Evolutionary conservation across 495 filamentous ascomycete genomes (phyloP), one percentile per base, ranked within the genome.

Genomic region (Achaetomiella virescens): DNA sequence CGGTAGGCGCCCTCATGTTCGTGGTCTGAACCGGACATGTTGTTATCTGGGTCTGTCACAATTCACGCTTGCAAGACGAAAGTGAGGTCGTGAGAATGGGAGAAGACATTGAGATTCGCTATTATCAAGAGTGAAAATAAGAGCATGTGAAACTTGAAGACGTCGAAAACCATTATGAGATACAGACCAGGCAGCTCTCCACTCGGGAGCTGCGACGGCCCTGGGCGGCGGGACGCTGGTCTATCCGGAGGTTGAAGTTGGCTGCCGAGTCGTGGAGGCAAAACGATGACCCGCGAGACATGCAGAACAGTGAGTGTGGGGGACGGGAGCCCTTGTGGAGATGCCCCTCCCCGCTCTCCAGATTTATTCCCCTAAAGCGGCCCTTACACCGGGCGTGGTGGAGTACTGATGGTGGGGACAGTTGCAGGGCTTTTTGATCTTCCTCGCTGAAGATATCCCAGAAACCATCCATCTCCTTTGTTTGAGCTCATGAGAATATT

Each of bases 261-360:
- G 38, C 18, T 20, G 44, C 56, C 59, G 56, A 41, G 29, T 12
- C 15, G 24, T 57, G 40, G 55, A 62, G 62, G 62, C 58, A 58
- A 62, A 65, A 65, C 62, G 37, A 60, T 65, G 56, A 57, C 60
- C 62, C 62, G 62, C 37, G 11, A 31, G 27, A 5, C 27, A 31
- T 31, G 27, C 27, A 31, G 27, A 9, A 31, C 27, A 31, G 9
- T 31, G 27, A 25, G 42, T 18, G 52, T 24, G 42, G 48, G 42
- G 10, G 9, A 38, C 36, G 14, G 5, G 6, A 31, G 27, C 27
- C 6, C 40, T 33, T 25, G 48, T 40, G 48, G 48, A 37, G 29
- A 27, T 46, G 43, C 53, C 53, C 53, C 53, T 55, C 53, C 54
- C 49, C 54, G 44, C 53, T 31, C 12, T 49, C 20, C 35, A 0